Conservation (phyloP, 345 rosid genomes). For the Pistacia integerrima region DNA sequence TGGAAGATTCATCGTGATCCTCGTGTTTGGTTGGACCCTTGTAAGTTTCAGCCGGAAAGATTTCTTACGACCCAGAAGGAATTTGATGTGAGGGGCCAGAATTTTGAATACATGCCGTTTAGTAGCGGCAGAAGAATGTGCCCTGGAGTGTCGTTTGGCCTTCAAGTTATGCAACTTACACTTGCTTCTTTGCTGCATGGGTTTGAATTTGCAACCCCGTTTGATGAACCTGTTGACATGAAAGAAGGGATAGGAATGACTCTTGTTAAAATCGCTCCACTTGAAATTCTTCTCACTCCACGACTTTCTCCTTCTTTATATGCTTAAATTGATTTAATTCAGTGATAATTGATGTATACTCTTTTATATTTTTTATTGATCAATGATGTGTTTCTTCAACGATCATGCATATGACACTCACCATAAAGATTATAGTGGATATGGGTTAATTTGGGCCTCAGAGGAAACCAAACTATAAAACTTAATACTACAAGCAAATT, state of each 20-base stretch:
- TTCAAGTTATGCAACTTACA: constrained; percentile 28
- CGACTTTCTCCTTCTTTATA: constrained; percentile 20
- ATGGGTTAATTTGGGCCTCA: too few species aligned
- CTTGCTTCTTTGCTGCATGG: constrained; percentile 31
- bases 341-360: not conserved
- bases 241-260: constrained; percentile 5
- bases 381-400: too few species aligned
- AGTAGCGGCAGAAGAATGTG: constrained; percentile 41
- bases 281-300: constrained; percentile 32
- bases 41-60: constrained; percentile 31
- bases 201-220: constrained; percentile 28
- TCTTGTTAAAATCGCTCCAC: constrained; percentile 26
- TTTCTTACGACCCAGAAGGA: constrained; percentile 30
- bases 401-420: too few species aligned
- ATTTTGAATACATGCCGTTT: constrained; percentile 32
- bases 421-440: too few species aligned
- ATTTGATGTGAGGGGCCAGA: constrained; percentile 25
- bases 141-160: constrained; percentile 32
- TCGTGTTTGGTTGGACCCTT: constrained; percentile 30
- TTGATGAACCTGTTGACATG: not conserved
- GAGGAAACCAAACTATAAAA: too few species aligned
- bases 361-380: too few species aligned
- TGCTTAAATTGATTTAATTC: not conserved
- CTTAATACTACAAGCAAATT: too few species aligned
- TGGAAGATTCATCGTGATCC: constrained; percentile 37